phyloP scores from a whole-genome alignment of 2,329 filamentous ascomycete genomes.

The Pyricularia grisea region DNA sequence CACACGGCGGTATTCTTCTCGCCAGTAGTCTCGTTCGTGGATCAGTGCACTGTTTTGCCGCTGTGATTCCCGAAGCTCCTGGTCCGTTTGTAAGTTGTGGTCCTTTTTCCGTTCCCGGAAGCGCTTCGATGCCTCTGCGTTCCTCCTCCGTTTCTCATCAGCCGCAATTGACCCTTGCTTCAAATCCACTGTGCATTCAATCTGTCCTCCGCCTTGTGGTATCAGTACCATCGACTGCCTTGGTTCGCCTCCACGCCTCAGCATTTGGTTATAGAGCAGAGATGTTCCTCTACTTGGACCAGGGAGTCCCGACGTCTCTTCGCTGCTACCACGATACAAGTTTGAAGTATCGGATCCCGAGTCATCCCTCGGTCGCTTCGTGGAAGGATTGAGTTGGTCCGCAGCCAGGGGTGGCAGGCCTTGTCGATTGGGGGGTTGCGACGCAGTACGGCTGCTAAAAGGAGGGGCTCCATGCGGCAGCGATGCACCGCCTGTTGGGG shows the following conservation, averaged over 20 bases:
- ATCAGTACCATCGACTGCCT: neutral
- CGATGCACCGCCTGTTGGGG: neutral
- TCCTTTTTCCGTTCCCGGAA: conserved; percentile 78
- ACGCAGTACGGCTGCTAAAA: neutral
- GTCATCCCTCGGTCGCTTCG: neutral
- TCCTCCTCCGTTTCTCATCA: conserved; percentile 77
- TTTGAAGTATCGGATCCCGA: neutral
- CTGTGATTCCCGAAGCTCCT: conserved; percentile 63
- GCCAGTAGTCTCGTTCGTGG: conserved; percentile 63
- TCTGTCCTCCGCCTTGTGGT: neutral
- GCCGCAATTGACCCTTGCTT: conserved; percentile 74
- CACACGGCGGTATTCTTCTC: conserved; percentile 62
- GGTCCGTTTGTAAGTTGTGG: conserved; percentile 31
- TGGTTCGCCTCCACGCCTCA: neutral
- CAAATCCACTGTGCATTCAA: conserved; percentile 49
- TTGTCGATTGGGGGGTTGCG: neutral
- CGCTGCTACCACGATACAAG: neutral
- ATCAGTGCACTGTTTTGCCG: conserved; percentile 59
- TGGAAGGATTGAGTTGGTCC: neutral
- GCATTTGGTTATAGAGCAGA: neutral
- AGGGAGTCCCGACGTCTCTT: neutral
- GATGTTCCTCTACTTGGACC: neutral
- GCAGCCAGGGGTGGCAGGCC: neutral
- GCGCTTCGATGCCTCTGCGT: conserved; percentile 75
- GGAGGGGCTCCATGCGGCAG: neutral